Conservation (phyloP, 345 rosid genomes). For the Kernera saxatilis region DNA sequence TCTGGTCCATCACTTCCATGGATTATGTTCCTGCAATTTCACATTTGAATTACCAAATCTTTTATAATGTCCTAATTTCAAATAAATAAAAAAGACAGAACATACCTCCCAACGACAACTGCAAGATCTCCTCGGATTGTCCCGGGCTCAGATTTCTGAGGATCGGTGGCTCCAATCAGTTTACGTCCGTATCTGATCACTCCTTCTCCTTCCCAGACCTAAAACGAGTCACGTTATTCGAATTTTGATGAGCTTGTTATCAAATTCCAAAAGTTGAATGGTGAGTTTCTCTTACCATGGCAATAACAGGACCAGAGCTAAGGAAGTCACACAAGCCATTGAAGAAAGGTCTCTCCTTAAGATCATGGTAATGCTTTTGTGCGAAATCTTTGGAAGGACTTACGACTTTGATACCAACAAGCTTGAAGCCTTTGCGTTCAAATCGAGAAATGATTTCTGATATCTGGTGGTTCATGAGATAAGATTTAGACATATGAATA, state of each 20-base stretch:
- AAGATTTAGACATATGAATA: background rate
- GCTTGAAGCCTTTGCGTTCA: conserved; percentile 98
- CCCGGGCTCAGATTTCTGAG: conserved; percentile 98
- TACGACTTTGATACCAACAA: conserved; percentile 73
- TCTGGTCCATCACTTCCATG: conserved; percentile 99
- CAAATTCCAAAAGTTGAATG: background rate
- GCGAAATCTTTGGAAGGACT: conserved; percentile 88
- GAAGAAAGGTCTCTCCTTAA: conserved; percentile 94
- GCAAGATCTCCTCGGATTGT: conserved; percentile 98
- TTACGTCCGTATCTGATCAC: conserved; percentile 88
- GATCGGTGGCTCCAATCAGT: conserved; percentile 97
- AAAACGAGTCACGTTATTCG: conserved; percentile 1
- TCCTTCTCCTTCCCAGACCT: conserved; percentile 99
- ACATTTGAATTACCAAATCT: background rate
- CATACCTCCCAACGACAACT: conserved; percentile 84
- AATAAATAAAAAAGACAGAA: background rate
- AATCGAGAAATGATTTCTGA: conserved; percentile 87
- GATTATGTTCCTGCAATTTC: conserved; percentile 67
- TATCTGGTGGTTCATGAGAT: conserved; percentile 38
- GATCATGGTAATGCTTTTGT: conserved; percentile 85
- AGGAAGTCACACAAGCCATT: conserved; percentile 89
- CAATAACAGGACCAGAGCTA: conserved; percentile 98
- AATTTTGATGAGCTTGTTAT: background rate
- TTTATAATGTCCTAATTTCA: background rate
- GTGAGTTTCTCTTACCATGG: conserved; percentile 57